A percentile compares a stretch with the other conserved stretches of the same genome.
Evolutionary conservation across 805 yeast genomes (phyloP).

Genomic region (Candida lessepsii): DNA sequence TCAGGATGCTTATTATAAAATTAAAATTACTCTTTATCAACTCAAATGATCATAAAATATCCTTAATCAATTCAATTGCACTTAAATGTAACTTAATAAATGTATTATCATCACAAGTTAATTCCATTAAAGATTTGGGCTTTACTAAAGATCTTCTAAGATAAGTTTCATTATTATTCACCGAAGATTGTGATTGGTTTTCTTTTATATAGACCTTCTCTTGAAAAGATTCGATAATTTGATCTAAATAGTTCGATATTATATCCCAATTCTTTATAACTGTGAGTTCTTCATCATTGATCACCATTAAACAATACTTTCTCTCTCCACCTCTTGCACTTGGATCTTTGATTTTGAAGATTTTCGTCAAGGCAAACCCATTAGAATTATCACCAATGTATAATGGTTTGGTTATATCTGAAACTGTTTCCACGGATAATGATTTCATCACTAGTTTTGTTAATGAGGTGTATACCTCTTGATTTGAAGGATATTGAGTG

Average conservation of each 20-base stretch:
- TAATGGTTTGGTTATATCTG: constrained; percentile 58
- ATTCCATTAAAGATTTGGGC: constrained; percentile 54
- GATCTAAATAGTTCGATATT: constrained; percentile 37
- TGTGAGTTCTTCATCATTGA: constrained; percentile 52
- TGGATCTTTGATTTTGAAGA: constrained; percentile 61
- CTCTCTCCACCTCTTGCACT: constrained; percentile 76
- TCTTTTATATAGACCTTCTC: constrained; percentile 17
- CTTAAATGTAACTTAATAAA: constrained; percentile 63
- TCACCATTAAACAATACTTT: constrained; percentile 58
- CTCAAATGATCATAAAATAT: constrained; percentile 3
- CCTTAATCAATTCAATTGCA: constrained; percentile 52
- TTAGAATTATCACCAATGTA: constrained; percentile 60
- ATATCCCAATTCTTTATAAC: constrained; percentile 56
- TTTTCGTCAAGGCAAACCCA: constrained; percentile 59
- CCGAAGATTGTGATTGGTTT: constrained; percentile 9
- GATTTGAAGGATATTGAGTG: constrained; percentile 58
- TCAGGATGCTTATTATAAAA: no score
- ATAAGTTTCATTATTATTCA: constrained; percentile 47
- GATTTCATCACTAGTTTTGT: constrained; percentile 62
- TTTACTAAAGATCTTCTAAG: constrained; percentile 56
- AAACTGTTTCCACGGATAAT: constrained; percentile 64
- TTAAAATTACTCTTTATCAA: no score
- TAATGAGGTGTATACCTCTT: constrained; percentile 49
- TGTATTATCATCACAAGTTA: constrained; percentile 52
- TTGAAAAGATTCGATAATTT: constrained; percentile 31